phyloP scores from a whole-genome alignment of 1,139 yeast genomes.

The Dujonia santamariae region DNA sequence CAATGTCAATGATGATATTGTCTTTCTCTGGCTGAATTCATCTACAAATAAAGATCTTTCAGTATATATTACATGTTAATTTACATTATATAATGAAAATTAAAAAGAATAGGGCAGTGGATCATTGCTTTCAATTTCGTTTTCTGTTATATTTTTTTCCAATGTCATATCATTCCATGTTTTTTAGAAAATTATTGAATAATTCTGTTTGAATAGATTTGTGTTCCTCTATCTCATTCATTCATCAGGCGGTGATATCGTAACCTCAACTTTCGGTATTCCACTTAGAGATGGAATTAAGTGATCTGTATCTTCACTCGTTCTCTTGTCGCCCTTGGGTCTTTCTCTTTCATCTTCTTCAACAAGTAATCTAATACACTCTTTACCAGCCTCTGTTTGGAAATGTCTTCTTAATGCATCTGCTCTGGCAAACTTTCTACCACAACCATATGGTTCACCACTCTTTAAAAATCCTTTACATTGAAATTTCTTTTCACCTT shows the following conservation, averaged over 20 bases:
- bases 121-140: too few relatives aligned
- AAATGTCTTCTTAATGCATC: conserved; percentile 94
- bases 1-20: too few relatives aligned
- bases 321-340: conserved; percentile 4
- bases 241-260: conserved; percentile 38
- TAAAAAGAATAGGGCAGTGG: too few relatives aligned
- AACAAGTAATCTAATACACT: conserved; percentile 70
- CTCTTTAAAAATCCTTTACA: conserved; percentile 73
- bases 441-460: conserved; percentile 84
- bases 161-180: too few relatives aligned
- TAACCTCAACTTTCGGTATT: conserved; percentile 19
- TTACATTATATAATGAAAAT: too few relatives aligned
- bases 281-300: too few relatives aligned
- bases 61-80: too few relatives aligned
- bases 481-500: conserved; percentile 85
- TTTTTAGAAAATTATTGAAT: too few relatives aligned
- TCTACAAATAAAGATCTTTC: too few relatives aligned
- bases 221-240: background rate
- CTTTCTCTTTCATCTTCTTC: conserved; percentile 53
- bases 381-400: conserved; percentile 88
- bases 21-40: too few relatives aligned
- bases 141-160: too few relatives aligned
- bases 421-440: conserved; percentile 88
- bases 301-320: background rate
- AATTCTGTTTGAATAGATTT: background rate